Base-by-base conservation (phyloP, 2,329 filamentous ascomycete genomes). In the Coniochaeta sp. region DNA sequence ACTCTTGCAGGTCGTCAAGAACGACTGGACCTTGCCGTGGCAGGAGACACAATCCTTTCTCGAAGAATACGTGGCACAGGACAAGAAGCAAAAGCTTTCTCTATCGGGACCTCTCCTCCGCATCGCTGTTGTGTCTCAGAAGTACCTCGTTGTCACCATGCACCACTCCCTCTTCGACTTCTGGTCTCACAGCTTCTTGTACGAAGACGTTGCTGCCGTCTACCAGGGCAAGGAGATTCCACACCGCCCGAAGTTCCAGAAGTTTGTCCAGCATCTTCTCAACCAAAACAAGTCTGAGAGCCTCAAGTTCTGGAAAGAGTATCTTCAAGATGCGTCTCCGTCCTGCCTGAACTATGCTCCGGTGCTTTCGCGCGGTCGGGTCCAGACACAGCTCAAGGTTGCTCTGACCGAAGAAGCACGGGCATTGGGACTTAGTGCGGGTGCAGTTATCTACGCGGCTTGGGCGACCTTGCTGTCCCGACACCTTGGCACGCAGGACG, bases 151-250 rank as follows among this genome's bases (percentile, higher is more conserved):
- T 0, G 63, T 72, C 12, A 67, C 68, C 1, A 70, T 70, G 64
- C 71, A 73, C 55, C 71, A 73, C 58, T 67, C 69, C 6, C 64
- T 72, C 2, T 71, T 72, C 26, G 71, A 73, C 58, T 72, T 66
- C 57, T 72, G 70, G 69, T 72, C 71, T 22, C 65, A 69, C 19
- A 52, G 62, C 3, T 71, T 72, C 44, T 44, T 72, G 16, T 68
- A 69, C 17, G 62, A 68, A 9, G 70, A 72, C 52, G 64, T 67
- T 2, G n/a, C 43, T 5, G 19, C 43, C 5, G n/a, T 22, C 43
- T 44, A 44, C 12, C 17, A 6, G 2, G 43, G 43, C 19, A 44
- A 44, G 43, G n/a, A 22, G n/a, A 22, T 22, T 8, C 43, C n/a
- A n/a, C 17, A 44, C 17, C 43, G 43, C 43, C 43, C 43, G 6